Percentiles rank a stretch among this genome's conserved stretches.
phyloP scores from a whole-genome alignment of 179 eudicot genomes.

The Carnegiea gigantea region DNA sequence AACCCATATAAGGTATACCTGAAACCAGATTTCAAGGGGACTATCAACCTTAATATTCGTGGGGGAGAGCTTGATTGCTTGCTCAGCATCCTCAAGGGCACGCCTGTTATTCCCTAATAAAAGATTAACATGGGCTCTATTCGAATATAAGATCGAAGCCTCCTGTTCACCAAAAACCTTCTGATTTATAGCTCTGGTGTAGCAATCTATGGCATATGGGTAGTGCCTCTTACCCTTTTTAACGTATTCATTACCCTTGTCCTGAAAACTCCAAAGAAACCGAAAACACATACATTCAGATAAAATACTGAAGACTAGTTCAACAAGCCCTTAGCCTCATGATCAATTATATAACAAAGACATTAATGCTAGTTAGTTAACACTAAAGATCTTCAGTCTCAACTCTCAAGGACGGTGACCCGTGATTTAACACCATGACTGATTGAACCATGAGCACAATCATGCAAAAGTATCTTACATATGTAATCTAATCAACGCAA shows the following conservation, averaged over 20 bases:
- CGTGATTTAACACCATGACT: neutral
- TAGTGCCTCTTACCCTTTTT: slow-evolving; percentile 93
- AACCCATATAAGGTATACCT: neutral
- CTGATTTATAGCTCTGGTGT: slow-evolving; percentile 91
- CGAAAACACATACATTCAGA: neutral
- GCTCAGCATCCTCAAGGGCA: slow-evolving; percentile 83
- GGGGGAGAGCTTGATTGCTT: slow-evolving; percentile 76
- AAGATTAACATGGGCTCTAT: slow-evolving; percentile 93
- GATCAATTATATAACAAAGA: neutral
- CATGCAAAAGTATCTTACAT: neutral
- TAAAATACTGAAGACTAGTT: neutral
- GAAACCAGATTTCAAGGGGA: neutral
- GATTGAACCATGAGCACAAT: neutral
- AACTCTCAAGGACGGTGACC: neutral
- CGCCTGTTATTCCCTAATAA: slow-evolving; percentile 83
- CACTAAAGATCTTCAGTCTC: neutral
- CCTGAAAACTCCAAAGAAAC: slow-evolving; percentile 43
- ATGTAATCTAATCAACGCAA: neutral
- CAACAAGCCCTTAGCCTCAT: neutral
- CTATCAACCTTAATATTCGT: slow-evolving; percentile 67
- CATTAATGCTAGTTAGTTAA: neutral
- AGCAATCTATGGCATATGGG: slow-evolving; percentile 77
- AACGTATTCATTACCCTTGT: slow-evolving; percentile 79
- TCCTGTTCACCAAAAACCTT: slow-evolving; percentile 65
- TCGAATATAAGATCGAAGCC: slow-evolving; percentile 63